Conservation (phyloP, 2,329 filamentous ascomycete species). For the Gyromitra esculenta region DNA sequence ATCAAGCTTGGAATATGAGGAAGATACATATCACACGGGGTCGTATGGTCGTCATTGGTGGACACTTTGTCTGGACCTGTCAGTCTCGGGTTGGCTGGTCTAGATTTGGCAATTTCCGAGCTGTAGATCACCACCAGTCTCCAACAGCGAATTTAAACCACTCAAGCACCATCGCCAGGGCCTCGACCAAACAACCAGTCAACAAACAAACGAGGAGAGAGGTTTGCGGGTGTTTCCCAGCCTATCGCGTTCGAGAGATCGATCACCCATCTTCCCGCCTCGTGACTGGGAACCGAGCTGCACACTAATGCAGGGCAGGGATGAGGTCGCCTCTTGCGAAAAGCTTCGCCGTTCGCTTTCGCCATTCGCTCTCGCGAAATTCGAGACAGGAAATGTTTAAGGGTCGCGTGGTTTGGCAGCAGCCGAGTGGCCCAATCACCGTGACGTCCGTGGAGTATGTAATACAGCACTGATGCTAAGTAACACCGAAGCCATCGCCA, state of each 20-base stretch:
- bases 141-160: constrained; percentile 8
- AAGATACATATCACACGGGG: constrained; percentile 4
- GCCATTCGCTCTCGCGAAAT: constrained; percentile 23
- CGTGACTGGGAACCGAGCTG: constrained; percentile 42
- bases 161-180: constrained; percentile 7
- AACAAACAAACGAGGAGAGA: constrained; percentile 35
- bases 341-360: constrained; percentile 36
- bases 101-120: constrained; percentile 38
- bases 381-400: constrained; percentile 30
- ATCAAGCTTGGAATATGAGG: constrained; percentile 17
- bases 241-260: constrained; percentile 42
- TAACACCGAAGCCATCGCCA: background rate
- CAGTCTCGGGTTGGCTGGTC: constrained; percentile 28
- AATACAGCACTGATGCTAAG: too few relatives aligned
- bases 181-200: constrained; percentile 25
- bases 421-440: background rate
- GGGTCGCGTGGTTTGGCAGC: background rate
- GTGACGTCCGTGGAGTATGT: too few relatives aligned
- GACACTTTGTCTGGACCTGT: constrained; percentile 20
- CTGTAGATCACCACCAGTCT: constrained; percentile 26
- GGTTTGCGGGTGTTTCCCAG: constrained; percentile 1
- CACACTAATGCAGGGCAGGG: constrained; percentile 46
- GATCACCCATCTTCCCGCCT: constrained; percentile 27
- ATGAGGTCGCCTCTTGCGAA: constrained; percentile 39
- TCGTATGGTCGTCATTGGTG: background rate